Evolutionary conservation across 2,329 filamentous ascomycete species (phyloP).

Genomic region (Cryphonectria parasitica): DNA sequence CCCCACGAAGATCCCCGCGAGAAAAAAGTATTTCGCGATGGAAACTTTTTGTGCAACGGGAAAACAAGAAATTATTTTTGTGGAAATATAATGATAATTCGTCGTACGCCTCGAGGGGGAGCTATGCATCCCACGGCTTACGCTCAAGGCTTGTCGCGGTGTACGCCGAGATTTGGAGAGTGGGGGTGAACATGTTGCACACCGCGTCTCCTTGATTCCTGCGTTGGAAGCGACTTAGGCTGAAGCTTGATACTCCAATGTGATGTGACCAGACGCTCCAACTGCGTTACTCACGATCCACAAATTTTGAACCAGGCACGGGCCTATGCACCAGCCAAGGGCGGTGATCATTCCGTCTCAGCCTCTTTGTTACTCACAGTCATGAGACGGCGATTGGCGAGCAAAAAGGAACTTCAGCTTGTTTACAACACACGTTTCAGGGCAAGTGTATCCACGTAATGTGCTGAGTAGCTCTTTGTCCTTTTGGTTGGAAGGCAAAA

Average conservation of each 20-base stretch:
- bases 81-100: not conserved
- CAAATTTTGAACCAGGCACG: not conserved
- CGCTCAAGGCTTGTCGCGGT: not conserved
- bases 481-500: too few relatives aligned
- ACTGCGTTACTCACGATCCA: conserved; percentile 4
- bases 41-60: not conserved
- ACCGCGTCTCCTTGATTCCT: not conserved
- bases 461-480: not conserved
- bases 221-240: not conserved
- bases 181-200: not conserved
- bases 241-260: not conserved
- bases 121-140: not conserved
- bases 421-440: not conserved
- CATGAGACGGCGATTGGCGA: not conserved
- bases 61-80: not conserved
- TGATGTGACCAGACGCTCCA: not conserved
- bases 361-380: not conserved
- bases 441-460: not conserved
- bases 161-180: not conserved
- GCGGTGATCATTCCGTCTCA: conserved; percentile 14
- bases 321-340: not conserved
- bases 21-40: not conserved
- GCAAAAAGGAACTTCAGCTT: not conserved
- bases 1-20: not conserved
- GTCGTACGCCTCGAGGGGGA: not conserved